A percentile compares a stretch with the other conserved stretches of the same genome.
Conservation (phyloP, 176 grass and related monocot genomes). For the Pharus latifolius region DNA sequence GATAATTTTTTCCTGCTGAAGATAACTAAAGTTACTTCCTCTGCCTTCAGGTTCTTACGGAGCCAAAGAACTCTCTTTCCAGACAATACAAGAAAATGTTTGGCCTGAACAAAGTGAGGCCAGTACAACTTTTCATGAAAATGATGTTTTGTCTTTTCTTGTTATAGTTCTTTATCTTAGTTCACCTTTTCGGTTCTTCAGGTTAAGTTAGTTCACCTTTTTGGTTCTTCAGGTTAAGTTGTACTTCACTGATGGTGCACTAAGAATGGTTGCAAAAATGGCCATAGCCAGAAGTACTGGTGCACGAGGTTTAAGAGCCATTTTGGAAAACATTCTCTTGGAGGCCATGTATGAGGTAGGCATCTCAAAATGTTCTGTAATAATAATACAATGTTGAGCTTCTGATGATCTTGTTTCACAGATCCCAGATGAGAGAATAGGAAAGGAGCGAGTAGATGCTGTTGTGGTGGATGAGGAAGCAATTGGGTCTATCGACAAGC, state of each 20-base stretch:
- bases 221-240: constrained; percentile 58
- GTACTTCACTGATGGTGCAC: constrained; percentile 63
- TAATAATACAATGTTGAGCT: background rate
- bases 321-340: constrained; percentile 79
- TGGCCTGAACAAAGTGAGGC: constrained; percentile 72
- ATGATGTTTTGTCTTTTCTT: constrained; percentile 13
- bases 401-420: constrained; percentile 28
- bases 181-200: constrained; percentile 23
- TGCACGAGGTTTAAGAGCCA: constrained; percentile 82
- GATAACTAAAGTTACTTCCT: constrained; percentile 22
- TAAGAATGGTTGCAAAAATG: constrained; percentile 70
- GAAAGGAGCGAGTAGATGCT: constrained; percentile 73
- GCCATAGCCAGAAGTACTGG: constrained; percentile 74
- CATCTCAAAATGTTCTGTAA: constrained; percentile 3
- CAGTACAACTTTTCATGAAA: background rate
- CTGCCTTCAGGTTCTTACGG: constrained; percentile 70
- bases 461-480: constrained; percentile 89
- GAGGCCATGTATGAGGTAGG: constrained; percentile 99
- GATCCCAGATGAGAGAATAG: constrained; percentile 74
- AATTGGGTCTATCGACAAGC: constrained; percentile 47
- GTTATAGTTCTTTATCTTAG: constrained; percentile 8
- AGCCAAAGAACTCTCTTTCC: constrained; percentile 93
- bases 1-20: background rate
- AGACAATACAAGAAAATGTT: constrained; percentile 98
- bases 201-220: constrained; percentile 67